Evolutionary conservation across 352 stramenopile species (phyloP).

Genomic region (Halophytophthora batemanensis): DNA sequence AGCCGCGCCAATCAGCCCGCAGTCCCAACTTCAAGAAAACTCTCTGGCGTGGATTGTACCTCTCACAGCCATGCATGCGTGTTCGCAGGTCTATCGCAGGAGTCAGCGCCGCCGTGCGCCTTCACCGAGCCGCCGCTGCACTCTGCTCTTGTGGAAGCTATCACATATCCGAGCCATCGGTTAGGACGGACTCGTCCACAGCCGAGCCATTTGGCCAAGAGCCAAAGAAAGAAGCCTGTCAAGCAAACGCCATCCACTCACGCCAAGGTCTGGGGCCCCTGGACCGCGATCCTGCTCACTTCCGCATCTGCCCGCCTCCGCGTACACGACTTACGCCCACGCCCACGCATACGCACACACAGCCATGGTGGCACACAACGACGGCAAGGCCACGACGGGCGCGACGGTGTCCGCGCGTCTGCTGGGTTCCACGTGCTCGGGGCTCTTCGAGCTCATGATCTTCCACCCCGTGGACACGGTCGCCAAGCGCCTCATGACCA

Average conservation of each 20-base stretch:
- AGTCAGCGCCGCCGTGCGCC: no score
- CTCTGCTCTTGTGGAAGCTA: no score
- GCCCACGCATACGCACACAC: background rate
- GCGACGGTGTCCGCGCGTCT: conserved; percentile 75
- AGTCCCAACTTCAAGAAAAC: background rate
- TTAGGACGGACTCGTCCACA: no score
- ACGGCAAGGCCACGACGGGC: conserved; percentile 39
- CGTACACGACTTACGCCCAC: no score
- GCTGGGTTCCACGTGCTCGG: conserved; percentile 89
- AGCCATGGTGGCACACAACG: conserved; percentile 48
- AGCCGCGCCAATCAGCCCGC: background rate
- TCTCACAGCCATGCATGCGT: background rate
- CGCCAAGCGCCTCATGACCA: conserved; percentile 94
- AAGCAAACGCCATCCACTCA: conserved; percentile 2
- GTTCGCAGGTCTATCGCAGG: no score
- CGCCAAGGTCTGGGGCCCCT: background rate
- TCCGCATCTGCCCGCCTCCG: conserved; percentile 13
- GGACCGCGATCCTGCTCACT: conserved; percentile 7
- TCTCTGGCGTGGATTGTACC: background rate
- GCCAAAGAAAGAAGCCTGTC: background rate
- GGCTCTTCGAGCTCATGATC: conserved; percentile 92
- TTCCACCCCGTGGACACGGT: conserved; percentile 96
- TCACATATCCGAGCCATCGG: no score
- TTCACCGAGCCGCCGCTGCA: no score
- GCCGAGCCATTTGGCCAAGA: no score